Evolutionary conservation across 1,284 basidiomycete genomes (phyloP).

Genomic region (Irpex lacteus): DNA sequence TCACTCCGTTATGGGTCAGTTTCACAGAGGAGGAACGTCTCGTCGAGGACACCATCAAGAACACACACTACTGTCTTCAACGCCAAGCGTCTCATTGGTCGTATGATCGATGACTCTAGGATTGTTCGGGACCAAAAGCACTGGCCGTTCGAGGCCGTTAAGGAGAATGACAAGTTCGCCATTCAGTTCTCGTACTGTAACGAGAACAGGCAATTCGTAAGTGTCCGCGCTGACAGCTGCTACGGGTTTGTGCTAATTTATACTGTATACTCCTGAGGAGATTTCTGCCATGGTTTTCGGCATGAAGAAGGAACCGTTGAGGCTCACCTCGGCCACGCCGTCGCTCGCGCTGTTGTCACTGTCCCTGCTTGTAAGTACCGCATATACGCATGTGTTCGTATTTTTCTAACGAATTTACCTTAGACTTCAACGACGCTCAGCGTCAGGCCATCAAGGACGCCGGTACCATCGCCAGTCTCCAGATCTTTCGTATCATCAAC

Average conservation of each 20-base stretch:
- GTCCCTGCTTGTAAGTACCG: conserved; percentile 81
- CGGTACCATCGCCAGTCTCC: conserved; percentile 94
- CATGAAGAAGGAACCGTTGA: conserved; percentile 99
- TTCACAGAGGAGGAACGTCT: conserved; percentile 93
- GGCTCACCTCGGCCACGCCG: conserved; percentile 94
- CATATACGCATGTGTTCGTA: neutral
- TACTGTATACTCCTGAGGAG: conserved; percentile 76
- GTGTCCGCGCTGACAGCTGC: conserved; percentile 24
- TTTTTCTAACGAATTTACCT: conserved; percentile 1
- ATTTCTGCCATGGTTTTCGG: conserved; percentile 91
- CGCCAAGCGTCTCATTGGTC: conserved; percentile 95
- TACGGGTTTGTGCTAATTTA: neutral
- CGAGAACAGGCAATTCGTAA: conserved; percentile 81
- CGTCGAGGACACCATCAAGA: conserved; percentile 79
- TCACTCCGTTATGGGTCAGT: conserved; percentile 93
- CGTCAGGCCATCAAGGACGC: conserved; percentile 99
- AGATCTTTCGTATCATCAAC: conserved; percentile 97
- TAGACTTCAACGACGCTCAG: conserved; percentile 97
- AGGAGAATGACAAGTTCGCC: conserved; percentile 83
- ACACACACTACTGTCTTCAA: conserved; percentile 91
- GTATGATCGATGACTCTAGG: conserved; percentile 79
- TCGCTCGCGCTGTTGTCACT: conserved; percentile 97
- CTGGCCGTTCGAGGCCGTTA: conserved; percentile 82
- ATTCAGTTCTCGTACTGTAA: conserved; percentile 87
- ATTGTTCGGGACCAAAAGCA: conserved; percentile 84